Percentiles rank a stretch among this genome's conserved stretches.
phyloP scores from a whole-genome alignment of 139 green algal species.

The Asterochloris sp. region DNA sequence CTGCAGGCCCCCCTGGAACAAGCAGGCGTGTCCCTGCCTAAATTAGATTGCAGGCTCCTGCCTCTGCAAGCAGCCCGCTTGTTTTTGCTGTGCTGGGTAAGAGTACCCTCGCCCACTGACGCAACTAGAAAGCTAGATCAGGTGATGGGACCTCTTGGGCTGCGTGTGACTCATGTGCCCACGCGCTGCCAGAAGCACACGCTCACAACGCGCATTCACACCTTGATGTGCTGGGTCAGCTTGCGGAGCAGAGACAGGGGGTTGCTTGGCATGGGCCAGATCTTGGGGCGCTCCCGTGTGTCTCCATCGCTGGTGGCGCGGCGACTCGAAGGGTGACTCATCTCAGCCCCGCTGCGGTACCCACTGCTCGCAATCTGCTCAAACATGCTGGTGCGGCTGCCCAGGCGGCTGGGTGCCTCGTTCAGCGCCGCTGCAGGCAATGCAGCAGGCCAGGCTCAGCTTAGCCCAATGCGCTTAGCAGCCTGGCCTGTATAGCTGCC shows the following conservation, averaged over 20 bases:
- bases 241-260: conserved; percentile 63
- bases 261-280: conserved; percentile 67
- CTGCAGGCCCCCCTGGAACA: too few relatives aligned
- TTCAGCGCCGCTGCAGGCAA: neutral
- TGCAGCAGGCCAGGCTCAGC: neutral
- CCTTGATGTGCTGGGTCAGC: conserved; percentile 66
- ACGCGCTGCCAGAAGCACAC: neutral
- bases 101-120: too few relatives aligned
- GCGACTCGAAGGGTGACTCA: conserved; percentile 14
- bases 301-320: neutral
- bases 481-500: too few relatives aligned
- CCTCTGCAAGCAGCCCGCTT: too few relatives aligned
- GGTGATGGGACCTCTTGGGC: too few relatives aligned
- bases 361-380: neutral
- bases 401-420: neutral
- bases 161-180: too few relatives aligned
- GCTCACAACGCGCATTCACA: neutral
- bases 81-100: too few relatives aligned
- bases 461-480: neutral
- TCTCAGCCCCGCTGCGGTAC: conserved; percentile 13
- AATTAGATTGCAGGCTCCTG: too few relatives aligned
- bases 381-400: conserved; percentile 6
- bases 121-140: too few relatives aligned
- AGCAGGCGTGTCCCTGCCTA: too few relatives aligned
- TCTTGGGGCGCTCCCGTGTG: conserved; percentile 21